Base-by-base conservation (phyloP, 306 rosid species). In the Pterocarpus macrocarpus region DNA sequence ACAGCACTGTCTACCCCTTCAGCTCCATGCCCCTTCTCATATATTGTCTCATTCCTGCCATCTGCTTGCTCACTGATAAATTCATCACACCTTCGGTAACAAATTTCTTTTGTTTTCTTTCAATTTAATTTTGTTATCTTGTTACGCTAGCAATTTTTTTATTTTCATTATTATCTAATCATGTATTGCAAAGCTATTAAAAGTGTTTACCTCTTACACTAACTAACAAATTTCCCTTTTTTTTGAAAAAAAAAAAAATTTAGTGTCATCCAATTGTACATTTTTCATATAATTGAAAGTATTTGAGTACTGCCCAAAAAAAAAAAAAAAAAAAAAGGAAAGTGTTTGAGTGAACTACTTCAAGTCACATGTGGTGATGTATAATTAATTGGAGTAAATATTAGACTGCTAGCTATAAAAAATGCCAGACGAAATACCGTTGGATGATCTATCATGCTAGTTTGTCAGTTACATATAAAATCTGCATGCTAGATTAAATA, bases 21-120 rank as follows among this genome's bases (percentile, higher is more conserved):
- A 95, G 93, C 77, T 91, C 99, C 64, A 71, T 95, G 33, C 97
- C 99, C 77, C 96, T 95, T 75, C 90, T 91, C 4, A 86, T 94
- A 75, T 93, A 95, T 59, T 90, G 92, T 50, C 85, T 90, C 80
- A 72, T 95, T 86, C 99, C 98, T 34, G 98, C 99, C 8, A 70
- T 95, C 77, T 95, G 99, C 89, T 89, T 95, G 89, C 98, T 95
- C 90, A 95, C 99, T 0, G 99, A 90, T 63, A 95, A 93, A 85
- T 95, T 95, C 88, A 95, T 95, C 84, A 91, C 90, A 90, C 97
- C 99, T 32, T 88, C 94, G 93, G 99, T 95, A 94, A 75, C 5
- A 32, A 72, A 38, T 80, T 17, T 63, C 14, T 11, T 41, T 30
- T 28, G 55, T 7, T 13, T 52, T 47, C 43, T 39, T 22, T 22